Conservation (phyloP, 1,284 basidiomycete species). For the Malassezia psittaci region DNA sequence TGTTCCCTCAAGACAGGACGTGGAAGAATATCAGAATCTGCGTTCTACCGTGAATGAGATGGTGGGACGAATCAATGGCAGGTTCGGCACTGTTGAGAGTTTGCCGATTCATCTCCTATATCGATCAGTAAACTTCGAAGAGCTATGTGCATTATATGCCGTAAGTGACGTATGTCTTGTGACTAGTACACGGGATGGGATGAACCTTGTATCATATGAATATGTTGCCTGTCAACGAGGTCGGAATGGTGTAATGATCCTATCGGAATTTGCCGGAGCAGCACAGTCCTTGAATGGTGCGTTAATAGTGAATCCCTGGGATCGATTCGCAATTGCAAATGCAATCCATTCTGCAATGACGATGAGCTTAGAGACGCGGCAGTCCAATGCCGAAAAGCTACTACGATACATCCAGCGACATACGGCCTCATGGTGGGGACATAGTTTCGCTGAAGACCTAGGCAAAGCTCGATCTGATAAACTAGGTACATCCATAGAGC, state of each 20-base stretch:
- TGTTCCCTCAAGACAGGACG: slow-evolving; percentile 92
- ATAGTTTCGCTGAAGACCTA: slow-evolving; percentile 34
- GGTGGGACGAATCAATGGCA: slow-evolving; percentile 93
- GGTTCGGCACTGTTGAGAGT: slow-evolving; percentile 94
- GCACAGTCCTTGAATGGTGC: slow-evolving; percentile 58
- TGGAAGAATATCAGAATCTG: slow-evolving; percentile 97
- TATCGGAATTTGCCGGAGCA: slow-evolving; percentile 95
- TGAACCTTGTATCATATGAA: slow-evolving; percentile 99
- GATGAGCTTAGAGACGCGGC: slow-evolving; percentile 67
- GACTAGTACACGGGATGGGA: slow-evolving; percentile 87
- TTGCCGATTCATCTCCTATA: slow-evolving; percentile 97
- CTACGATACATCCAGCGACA: slow-evolving; percentile 56
- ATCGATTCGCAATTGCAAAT: slow-evolving; percentile 76
- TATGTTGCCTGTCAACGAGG: slow-evolving; percentile 92
- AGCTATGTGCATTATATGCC: slow-evolving; percentile 90
- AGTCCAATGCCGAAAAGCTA: slow-evolving; percentile 85
- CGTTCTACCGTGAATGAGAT: slow-evolving; percentile 93
- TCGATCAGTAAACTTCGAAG: slow-evolving; percentile 77
- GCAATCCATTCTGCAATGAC: slow-evolving; percentile 89
- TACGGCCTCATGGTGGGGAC: slow-evolving; percentile 46
- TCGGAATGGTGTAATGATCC: slow-evolving; percentile 87
- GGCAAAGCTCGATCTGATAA: background rate
- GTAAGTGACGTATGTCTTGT: slow-evolving; percentile 93
- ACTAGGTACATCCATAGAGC: background rate
- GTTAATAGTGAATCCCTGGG: slow-evolving; percentile 49